Evolutionary conservation across 257 asterid species (phyloP), one percentile per base, ranked within the genome.

Genomic region (Lantana camara): DNA sequence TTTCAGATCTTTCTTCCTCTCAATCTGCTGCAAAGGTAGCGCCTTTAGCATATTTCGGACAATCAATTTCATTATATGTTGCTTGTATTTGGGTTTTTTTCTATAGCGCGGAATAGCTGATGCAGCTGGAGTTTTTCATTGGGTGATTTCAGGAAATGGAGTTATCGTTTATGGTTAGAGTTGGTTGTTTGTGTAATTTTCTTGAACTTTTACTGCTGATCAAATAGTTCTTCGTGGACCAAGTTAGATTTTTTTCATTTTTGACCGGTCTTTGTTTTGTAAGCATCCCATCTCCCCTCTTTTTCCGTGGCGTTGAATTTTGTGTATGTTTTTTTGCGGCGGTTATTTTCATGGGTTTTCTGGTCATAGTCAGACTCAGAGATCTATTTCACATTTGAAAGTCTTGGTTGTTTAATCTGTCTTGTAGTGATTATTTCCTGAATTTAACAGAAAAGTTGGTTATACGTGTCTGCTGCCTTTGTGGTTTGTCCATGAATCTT

Each of bases 1-100:
- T 54, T n/a, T 67, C 79, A 74, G 89, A 88, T 85, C 85, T 69
- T 80, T 70, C 38, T 41, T 16, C 38, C 7, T 24, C 48, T 21
- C 29, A 44, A 52, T 65, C 56, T 23, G 9, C 64, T 70, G 32
- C 13, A 42, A 72, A 78, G 83, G 87, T 80, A 50, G 69, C 62
- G 10, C 59, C 54, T 72, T 30, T 40, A 38, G 50, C 35, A 35
- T 57, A 57, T 57, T 35, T 4, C 16, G 20, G n/a, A 30, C 32
- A 16, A 20, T 17, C 22, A 23, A 20, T 38, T 60, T 41, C 61
- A 27, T n/a, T 51, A 7, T 49, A 23, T 30, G 12, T 51, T 48
- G 16, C 41, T 29, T 37, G 49, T 48, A 19, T 35, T 71, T 48
- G 55, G 57, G 21, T 34, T 21, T 40, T 46, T 46, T 27, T 34